Base-by-base conservation (phyloP, 2,329 filamentous ascomycete genomes). In the Beauveria bassiana region DNA sequence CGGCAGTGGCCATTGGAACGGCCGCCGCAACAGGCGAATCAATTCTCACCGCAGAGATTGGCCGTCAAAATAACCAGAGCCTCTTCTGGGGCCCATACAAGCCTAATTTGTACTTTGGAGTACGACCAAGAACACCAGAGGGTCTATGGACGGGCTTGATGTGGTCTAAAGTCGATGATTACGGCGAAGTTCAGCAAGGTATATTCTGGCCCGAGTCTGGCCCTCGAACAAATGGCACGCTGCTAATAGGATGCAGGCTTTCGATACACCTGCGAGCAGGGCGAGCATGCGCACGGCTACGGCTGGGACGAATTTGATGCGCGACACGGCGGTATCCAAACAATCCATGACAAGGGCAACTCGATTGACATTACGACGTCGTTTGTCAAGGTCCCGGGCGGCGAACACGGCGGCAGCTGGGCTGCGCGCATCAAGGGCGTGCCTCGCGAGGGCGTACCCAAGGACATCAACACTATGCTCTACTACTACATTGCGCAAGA, bases 231-330 rank as follows among this genome's bases (percentile, higher is more conserved):
- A 16, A 3, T 9, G 8, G 7, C 3, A 47, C 12, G 20, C 58
- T 53, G 12, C 53, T 63, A 22, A 22, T 28, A 59, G 1, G 8
- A 40, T 4, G 5, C 71, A 95, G 91, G 87, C 68, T 89, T 97
- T 69, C 87, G 95, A 66, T 92, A 96, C 73, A 97, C 95, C 0
- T 99, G 95, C 76, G 95, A 98, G 74, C 95, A 99, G 73, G 85
- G 95, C 73, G 91, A 96, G 72, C 89, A 89, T 66, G 96, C 99
- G 83, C 89, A 86, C 53, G 93, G 93, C 61, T 99, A 99, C 73
- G 95, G 95, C 64, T 99, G 95, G 95, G 93, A 98, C 69, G 91
- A 96, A 72, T 99, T 96, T 73, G 95, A 99, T 75, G 87, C 92
- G 24, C 84, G 95, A 62, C 88, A 82, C 61, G 95, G 95, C 64